These are phyloP conservation scores for Fusarium guadeloupense DNA, from an alignment of 2,329 filamentous ascomycete genomes.

Conservation along the genomic window DNA sequence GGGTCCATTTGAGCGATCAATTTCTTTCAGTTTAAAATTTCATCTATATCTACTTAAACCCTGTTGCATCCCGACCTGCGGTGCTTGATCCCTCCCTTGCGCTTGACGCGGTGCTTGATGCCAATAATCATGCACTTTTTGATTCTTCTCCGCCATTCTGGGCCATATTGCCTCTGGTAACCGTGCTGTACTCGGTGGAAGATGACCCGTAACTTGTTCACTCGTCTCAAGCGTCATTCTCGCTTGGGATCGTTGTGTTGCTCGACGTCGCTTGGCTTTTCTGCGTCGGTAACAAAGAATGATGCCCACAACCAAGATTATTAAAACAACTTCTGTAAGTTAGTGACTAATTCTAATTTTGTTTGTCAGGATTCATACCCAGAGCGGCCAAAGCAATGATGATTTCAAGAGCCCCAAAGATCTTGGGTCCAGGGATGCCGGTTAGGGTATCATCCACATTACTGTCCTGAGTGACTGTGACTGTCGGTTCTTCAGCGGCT, in stretches of 20 bases:
- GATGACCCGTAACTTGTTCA: neutral
- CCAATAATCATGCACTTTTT: conserved; percentile 32
- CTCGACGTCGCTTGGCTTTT: conserved; percentile 22
- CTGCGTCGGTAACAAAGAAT: conserved; percentile 29
- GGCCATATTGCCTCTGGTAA: conserved; percentile 25
- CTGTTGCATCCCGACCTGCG: conserved; percentile 3
- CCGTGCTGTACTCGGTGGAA: neutral
- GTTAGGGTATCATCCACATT: neutral
- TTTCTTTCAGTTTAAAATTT: neutral
- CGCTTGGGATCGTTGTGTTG: neutral
- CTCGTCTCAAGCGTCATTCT: conserved; percentile 8
- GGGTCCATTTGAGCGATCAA: neutral
- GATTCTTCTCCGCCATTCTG: conserved; percentile 22
- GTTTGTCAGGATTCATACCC: neutral
- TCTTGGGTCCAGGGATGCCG: conserved; percentile 3
- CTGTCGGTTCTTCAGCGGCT: neutral
- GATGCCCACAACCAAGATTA: conserved; percentile 22
- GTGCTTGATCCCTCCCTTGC: conserved; percentile 17
- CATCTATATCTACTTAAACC: conserved; percentile 23
- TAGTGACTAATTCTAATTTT: accelerated
- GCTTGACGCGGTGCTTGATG: conserved; percentile 2
- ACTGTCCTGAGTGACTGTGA: conserved; percentile 22
- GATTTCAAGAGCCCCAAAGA: conserved; percentile 27
- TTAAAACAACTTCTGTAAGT: conserved; percentile 1
- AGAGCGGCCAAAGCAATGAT: conserved; percentile 36